Evolutionary conservation across 1,139 yeast genomes (phyloP), one percentile per base, ranked within the genome.

Genomic region (Magnusiomyces fungicola): DNA sequence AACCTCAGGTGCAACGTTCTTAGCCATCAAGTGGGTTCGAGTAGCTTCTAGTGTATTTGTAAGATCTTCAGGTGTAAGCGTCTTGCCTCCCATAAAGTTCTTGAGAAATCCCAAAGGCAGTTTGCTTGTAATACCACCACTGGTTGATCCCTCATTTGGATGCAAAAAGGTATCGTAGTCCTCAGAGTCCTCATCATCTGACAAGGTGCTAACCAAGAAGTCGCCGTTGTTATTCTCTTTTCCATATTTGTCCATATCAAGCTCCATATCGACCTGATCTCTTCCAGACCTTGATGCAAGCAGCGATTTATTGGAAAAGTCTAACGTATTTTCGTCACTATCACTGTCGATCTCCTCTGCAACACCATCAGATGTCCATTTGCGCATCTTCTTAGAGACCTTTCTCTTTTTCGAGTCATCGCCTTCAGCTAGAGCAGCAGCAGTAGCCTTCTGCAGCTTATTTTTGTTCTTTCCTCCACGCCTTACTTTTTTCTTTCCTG

Each of bases 21-120:
- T 77, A 54, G 69, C 65, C 55, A 78, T 69, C 43, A 77, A 61
- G 52, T 75, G 79, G 44, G 73, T 73, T 40, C 72, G 69, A 67
- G 78, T 69, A 3, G 71, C 70, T 2, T 58, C 58, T 40, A 73
- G 63, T 2, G 76, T 73, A 48, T 69, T 69, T 22, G 63, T 61
- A 42, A 78, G 63, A 47, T 75, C 80, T 12, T 69, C 71, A 34
- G 68, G 70, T 1, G 71, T 65, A 49, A 82, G 64, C 45, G 75
- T 77, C 54, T 80, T 81, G 49, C 86, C 86, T 49, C 86, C 86
- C 37, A 81, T 70, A 47, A 76, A 62, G 56, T 75, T 77, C 53
- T 77, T 73, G 47, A 82, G 65, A 57, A 80, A 81, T 1, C 79
- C 74, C 58, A 81, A 79, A 1, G 80, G 69, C 55, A 61, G 14